These are phyloP conservation scores for Perkinsus chesapeaki DNA, from an alignment of 169 alveolate genomes.

Conservation along the genomic window DNA sequence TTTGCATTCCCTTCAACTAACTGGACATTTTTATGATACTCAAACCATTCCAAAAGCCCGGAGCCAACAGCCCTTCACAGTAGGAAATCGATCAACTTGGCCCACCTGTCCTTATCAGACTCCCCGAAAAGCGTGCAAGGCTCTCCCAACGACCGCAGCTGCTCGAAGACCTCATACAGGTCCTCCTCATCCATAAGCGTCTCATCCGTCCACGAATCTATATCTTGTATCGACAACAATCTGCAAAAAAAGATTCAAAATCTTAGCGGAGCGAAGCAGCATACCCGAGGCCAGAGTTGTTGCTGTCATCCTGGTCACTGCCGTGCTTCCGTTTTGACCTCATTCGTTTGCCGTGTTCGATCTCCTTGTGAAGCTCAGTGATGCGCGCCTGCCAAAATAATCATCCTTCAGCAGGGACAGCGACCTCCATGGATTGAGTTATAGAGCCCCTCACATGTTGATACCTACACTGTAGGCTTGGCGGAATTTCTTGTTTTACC, in stretches of 20 bases:
- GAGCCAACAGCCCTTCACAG: no score
- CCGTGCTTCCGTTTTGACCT: neutral
- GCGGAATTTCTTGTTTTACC: no score
- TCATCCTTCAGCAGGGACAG: neutral
- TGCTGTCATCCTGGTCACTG: neutral
- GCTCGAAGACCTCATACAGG: neutral
- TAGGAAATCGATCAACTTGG: no score
- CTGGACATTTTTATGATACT: no score
- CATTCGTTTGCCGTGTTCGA: neutral
- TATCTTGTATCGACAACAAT: neutral
- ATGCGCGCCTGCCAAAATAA: neutral
- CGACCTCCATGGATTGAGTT: no score
- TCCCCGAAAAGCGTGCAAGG: constrained; percentile 62
- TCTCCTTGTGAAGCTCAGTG: neutral
- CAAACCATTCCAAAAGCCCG: no score
- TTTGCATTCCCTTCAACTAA: no score
- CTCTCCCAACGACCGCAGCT: constrained; percentile 45
- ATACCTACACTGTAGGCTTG: no score
- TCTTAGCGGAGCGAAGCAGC: neutral
- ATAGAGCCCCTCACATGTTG: no score
- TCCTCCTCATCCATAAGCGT: neutral
- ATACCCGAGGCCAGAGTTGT: neutral
- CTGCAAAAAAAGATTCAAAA: neutral
- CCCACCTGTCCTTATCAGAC: constrained; percentile 42
- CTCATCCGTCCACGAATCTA: neutral